These are phyloP conservation scores for Camptophora hylomeconis DNA, from an alignment of 2,329 filamentous ascomycete species.

Conservation along the genomic window DNA sequence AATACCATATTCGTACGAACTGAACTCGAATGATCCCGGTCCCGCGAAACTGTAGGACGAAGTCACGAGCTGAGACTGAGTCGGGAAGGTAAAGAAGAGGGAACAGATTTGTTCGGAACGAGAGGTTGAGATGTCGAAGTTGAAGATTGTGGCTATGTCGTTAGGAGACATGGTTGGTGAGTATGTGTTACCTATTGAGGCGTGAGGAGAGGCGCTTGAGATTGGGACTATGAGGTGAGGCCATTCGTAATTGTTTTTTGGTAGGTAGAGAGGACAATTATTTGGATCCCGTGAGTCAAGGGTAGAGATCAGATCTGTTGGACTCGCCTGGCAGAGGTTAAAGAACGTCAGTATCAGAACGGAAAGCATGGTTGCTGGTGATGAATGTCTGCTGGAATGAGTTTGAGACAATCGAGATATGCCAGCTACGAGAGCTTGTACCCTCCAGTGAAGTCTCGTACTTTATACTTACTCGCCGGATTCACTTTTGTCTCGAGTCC, in stretches of 20 bases:
- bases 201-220: constrained; percentile 39
- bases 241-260: constrained; percentile 32
- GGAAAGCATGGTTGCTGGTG: too few species aligned
- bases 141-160: constrained; percentile 47
- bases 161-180: constrained; percentile 28
- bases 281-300: too few species aligned
- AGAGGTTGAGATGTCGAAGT: constrained; percentile 49
- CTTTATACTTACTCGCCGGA: too few species aligned
- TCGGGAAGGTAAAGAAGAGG: constrained; percentile 52
- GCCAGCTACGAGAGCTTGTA: too few species aligned
- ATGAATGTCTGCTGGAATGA: too few species aligned
- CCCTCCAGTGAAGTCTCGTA: too few species aligned
- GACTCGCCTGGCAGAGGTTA: too few species aligned
- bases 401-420: too few species aligned
- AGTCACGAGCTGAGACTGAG: constrained; percentile 41
- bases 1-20: constrained; percentile 26
- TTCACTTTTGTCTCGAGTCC: too few species aligned
- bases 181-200: constrained; percentile 39
- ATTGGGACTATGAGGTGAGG: constrained; percentile 52
- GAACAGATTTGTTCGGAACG: constrained; percentile 46
- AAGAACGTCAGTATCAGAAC: too few species aligned
- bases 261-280: constrained; percentile 4
- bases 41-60: constrained; percentile 43
- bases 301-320: too few species aligned
- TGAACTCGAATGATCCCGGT: constrained; percentile 40